Base-by-base conservation (phyloP, 1,284 basidiomycete genomes). In the Tilletia walkeri region DNA sequence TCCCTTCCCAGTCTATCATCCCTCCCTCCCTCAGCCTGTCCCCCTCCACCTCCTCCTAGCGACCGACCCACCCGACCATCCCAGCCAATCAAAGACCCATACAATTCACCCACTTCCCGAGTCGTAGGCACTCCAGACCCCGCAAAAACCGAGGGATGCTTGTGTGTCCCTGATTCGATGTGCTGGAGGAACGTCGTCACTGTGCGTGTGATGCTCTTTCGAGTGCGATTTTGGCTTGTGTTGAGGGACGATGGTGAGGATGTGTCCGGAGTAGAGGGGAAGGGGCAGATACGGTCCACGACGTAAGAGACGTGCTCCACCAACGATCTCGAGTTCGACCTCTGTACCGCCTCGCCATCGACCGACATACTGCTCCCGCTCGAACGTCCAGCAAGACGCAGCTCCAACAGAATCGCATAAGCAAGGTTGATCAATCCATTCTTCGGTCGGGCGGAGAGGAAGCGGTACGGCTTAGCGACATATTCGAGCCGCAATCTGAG, bases 381-480 rank as follows among this genome's bases (percentile, higher is more conserved):
- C 24, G 24, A 30, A 30, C 24, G 24, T 30, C 12, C 12, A 38
- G 36, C 18, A n/a, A 1, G 1, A 18, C 6, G 6, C 18, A 1
- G 36, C 3, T 63, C 59, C 7, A 38, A 38, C 34, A 63, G 34
- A 16, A 41, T 20, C 12, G 34, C 59, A n/a, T 63, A 63, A 38
- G 34, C 59, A 10, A 63, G 34, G 39, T 63, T 63, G 59, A 63
- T 63, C 16, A 34, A 3, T 14, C 59, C 59, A 16, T 63, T 63
- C 59, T 63, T 63, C 3, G 59, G 59, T 6, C 59, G 30, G 3
- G 59, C 59, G 59, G 38, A 41, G 38, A 63, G 20, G 59, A 63
- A 63, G 7, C 59, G 59, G n/a, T 63, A 63, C 18, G 59, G 59
- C 36, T 20, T 63, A 6, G 59, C 59, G 34, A 63, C 38, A 16